phyloP scores from a whole-genome alignment of 257 asterid genomes.

The Cinchona pubescens region DNA sequence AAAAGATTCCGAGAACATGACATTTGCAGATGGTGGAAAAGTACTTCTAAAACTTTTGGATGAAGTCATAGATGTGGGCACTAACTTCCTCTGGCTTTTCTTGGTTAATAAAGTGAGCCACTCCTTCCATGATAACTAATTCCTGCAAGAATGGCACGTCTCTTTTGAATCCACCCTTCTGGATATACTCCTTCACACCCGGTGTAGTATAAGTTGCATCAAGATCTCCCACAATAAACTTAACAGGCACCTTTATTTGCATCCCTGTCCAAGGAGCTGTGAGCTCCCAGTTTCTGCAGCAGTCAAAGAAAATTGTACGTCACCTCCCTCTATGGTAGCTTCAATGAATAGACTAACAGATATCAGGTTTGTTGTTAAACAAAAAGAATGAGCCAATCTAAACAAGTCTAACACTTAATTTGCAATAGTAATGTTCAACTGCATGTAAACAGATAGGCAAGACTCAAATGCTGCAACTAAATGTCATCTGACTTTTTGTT shows the following conservation, averaged over 20 bases:
- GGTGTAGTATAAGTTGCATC: constrained; percentile 80
- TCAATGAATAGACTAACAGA: not conserved
- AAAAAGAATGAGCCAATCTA: not conserved
- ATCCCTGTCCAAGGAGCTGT: constrained; percentile 76
- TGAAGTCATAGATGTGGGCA: constrained; percentile 47
- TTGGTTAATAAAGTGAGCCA: constrained; percentile 82
- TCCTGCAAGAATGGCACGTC: constrained; percentile 83
- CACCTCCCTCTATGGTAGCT: not conserved
- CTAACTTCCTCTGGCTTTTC: constrained; percentile 64
- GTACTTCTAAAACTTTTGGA: constrained; percentile 35
- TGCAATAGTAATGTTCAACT: not conserved
- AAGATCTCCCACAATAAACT: constrained; percentile 62
- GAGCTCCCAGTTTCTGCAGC: constrained; percentile 81
- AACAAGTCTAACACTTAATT: too few species aligned
- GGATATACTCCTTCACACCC: constrained; percentile 81
- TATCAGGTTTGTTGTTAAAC: too few species aligned
- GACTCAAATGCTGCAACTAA: not conserved
- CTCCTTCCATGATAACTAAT: constrained; percentile 57
- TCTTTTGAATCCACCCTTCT: constrained; percentile 71
- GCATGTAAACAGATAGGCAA: not conserved
- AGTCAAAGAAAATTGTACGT: not conserved
- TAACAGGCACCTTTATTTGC: constrained; percentile 67
- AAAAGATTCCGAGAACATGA: not conserved
- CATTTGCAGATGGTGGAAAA: not conserved
- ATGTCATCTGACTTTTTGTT: not conserved